Conservation (phyloP, 2,329 filamentous ascomycete genomes). For the Diaporthe humulicola region DNA sequence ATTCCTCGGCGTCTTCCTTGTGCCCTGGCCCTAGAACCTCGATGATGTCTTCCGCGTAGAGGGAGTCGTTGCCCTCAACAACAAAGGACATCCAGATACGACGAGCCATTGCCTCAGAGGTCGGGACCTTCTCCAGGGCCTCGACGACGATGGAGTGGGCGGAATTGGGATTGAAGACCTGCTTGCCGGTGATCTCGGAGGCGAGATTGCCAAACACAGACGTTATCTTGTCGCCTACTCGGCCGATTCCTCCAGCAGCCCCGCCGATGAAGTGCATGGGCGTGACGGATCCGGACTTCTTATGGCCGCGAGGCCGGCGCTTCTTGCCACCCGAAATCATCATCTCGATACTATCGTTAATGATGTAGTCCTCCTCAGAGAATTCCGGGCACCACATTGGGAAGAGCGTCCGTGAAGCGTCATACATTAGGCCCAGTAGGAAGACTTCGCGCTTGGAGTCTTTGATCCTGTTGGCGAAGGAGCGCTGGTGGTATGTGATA, state of each 20-base stretch:
- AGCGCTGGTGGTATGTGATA: constrained; percentile 87
- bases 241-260: constrained; percentile 74
- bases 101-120: constrained; percentile 91
- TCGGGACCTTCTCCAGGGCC: constrained; percentile 85
- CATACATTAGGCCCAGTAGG: constrained; percentile 87
- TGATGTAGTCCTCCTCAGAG: constrained; percentile 89
- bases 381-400: constrained; percentile 95
- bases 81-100: constrained; percentile 99
- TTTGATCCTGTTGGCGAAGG: constrained; percentile 86
- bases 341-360: constrained; percentile 85
- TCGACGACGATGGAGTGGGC: constrained; percentile 91
- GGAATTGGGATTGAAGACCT: constrained; percentile 93
- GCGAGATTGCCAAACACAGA: constrained; percentile 94
- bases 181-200: constrained; percentile 93
- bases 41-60: constrained; percentile 84
- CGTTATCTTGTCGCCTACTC: constrained; percentile 92
- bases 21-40: constrained; percentile 87
- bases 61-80: constrained; percentile 84
- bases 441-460: constrained; percentile 89
- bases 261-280: constrained; percentile 83
- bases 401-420: constrained; percentile 89
- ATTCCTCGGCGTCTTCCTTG: constrained; percentile 85
- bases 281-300: constrained; percentile 72
- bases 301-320: constrained; percentile 49
- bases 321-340: constrained; percentile 69